phyloP scores from a whole-genome alignment of 2,329 filamentous ascomycete genomes.

The Sporothrix dimorphospora region DNA sequence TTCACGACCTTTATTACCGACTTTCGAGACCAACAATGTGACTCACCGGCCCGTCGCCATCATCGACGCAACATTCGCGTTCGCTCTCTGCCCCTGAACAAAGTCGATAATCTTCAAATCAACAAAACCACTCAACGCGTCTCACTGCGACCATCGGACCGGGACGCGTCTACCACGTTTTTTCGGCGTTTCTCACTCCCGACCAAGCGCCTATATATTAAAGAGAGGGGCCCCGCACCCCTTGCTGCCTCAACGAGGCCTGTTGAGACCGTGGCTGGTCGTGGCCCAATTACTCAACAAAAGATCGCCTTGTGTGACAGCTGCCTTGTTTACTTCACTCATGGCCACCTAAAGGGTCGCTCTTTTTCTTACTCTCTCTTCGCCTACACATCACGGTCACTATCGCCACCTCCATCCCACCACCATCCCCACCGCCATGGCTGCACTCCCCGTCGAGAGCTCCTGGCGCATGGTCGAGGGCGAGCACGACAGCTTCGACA shows the following conservation, averaged over 20 bases:
- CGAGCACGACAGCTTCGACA: slow-evolving; percentile 64
- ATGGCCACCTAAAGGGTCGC: neutral
- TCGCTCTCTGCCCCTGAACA: neutral
- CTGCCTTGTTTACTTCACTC: slow-evolving; percentile 14
- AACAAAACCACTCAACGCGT: slow-evolving; percentile 2
- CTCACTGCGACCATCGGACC: neutral
- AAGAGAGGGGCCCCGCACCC: neutral
- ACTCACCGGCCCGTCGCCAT: neutral
- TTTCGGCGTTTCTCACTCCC: neutral
- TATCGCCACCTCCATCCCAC: neutral
- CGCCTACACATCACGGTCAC: too few species aligned
- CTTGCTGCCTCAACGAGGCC: neutral
- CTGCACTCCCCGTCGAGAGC: slow-evolving; percentile 50
- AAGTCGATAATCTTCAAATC: neutral
- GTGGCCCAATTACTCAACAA: neutral
- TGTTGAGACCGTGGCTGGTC: neutral
- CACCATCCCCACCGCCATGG: slow-evolving; percentile 9
- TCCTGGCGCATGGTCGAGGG: slow-evolving; percentile 66
- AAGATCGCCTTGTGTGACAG: neutral
- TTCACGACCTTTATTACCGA: neutral
- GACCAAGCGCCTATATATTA: neutral
- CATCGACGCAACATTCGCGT: neutral
- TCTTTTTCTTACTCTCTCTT: neutral
- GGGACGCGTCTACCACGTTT: neutral
- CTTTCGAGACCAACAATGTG: neutral